Evolutionary conservation across 225 moss, liverwort and hornwort genomes (phyloP), one percentile per base, ranked within the genome.

Genomic region (Straminergon stramineum): DNA sequence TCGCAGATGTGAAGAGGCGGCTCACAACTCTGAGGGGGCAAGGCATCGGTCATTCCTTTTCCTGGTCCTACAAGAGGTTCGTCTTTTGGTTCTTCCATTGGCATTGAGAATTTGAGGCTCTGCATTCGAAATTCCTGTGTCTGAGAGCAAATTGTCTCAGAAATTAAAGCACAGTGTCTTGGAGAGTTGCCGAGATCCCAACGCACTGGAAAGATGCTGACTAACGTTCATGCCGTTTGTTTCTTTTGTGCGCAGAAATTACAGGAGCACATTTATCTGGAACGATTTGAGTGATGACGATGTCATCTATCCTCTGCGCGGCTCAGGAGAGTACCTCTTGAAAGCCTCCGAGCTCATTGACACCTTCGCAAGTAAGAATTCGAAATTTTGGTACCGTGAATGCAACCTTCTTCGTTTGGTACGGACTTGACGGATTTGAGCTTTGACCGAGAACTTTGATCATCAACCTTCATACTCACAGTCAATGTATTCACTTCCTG

Each of bases 271-370:
- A 63, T 96, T 90, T 84, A 94, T 97, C 71, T 97, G 97, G 97
- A 96, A 95, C 69, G 97, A 97, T 91, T 92, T 97, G 91, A 90
- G 90, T 71, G 96, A 96, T 69, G 94, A 97, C 66, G 96, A 97
- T 87, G 92, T 93, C 91, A 93, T 97, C 73, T 92, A 95, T 84
- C 97, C 97, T 17, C 91, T 97, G 48, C 91, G 77, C 84, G 94
- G 92, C 65, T 95, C 95, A 13, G 94, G 94, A 91, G 97, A 97
- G 90, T 94, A 94, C 60, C 93, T 97, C 27, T 86, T 97, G 56
- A 96, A 96, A 94, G 97, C 94, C 62, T 97, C 95, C 56, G 93
- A 94, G 83, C 88, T 97, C 85, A 94, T 95, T 74, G 93, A 92
- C 65, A 81, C 85, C 55, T 92, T 91, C 75, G 92, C 92, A 89